Evolutionary conservation across 306 rosid genomes (phyloP).

Genomic region (Corylus avellana): DNA sequence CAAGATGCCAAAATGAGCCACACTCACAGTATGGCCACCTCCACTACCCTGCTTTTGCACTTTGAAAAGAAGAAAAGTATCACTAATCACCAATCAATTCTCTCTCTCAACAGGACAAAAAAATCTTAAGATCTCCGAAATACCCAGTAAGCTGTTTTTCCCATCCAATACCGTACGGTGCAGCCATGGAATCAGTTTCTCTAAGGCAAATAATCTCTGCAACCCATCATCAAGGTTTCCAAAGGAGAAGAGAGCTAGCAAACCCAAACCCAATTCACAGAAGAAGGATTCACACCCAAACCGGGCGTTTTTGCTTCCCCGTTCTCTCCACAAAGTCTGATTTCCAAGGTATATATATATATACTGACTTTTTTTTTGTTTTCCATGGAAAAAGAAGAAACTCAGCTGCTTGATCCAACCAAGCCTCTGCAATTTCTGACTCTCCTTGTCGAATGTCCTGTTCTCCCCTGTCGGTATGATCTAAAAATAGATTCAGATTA

Average conservation of each 20-base stretch:
- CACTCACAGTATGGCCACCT: too few relatives aligned
- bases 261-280: constrained; percentile 5
- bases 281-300: constrained; percentile 21
- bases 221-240: constrained; percentile 24
- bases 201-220: constrained; percentile 36
- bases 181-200: constrained; percentile 48
- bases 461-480: neutral
- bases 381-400: neutral
- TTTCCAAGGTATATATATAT: constrained; percentile 48
- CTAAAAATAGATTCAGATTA: too few relatives aligned
- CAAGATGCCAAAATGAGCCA: too few relatives aligned
- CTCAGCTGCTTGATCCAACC: neutral
- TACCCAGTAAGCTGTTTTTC: too few relatives aligned
- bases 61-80: too few relatives aligned
- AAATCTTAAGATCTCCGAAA: too few relatives aligned
- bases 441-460: neutral
- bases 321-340: constrained; percentile 43
- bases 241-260: constrained; percentile 11
- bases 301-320: constrained; percentile 19
- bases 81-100: too few relatives aligned
- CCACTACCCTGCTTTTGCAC: too few relatives aligned
- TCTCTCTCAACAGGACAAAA: too few relatives aligned
- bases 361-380: neutral
- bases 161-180: too few relatives aligned
- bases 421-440: neutral